Conservation (phyloP, 192 early-diverging fungal species). For the Chytriomyces confervae region DNA sequence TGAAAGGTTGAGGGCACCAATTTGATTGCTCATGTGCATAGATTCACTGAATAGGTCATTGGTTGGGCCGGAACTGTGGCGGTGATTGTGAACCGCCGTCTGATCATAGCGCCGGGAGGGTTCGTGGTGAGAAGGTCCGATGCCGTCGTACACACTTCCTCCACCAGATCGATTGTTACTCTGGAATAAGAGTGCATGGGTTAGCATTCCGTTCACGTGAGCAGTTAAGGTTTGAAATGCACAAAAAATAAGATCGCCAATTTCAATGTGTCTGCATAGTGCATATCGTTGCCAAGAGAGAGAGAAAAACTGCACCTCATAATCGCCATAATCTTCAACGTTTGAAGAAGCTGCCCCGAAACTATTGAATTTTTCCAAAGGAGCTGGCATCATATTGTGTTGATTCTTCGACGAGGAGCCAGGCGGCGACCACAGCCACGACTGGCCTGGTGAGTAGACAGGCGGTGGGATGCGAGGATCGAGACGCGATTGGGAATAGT, state of each 20-base stretch:
- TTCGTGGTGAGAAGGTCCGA: too few species aligned
- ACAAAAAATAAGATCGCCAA: too few species aligned
- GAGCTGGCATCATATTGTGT: slow-evolving; percentile 38
- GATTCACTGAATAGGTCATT: too few species aligned
- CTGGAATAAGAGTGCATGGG: too few species aligned
- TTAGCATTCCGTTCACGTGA: too few species aligned
- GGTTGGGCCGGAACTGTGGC: too few species aligned
- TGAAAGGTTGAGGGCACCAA: background rate
- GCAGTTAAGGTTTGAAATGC: too few species aligned
- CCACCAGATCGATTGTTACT: too few species aligned
- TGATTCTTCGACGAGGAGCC: slow-evolving; percentile 25
- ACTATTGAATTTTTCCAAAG: slow-evolving; percentile 39
- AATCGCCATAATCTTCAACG: slow-evolving; percentile 1
- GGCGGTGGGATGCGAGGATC: slow-evolving; percentile 67
- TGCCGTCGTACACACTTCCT: too few species aligned
- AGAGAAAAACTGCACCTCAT: slow-evolving; percentile 15
- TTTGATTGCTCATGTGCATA: background rate
- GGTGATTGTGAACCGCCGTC: too few species aligned
- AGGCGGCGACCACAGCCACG: slow-evolving; percentile 69
- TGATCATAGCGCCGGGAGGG: background rate
- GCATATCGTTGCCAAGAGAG: background rate
- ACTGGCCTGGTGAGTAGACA: slow-evolving; percentile 69
- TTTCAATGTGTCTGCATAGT: too few species aligned
- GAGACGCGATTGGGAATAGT: slow-evolving; percentile 58
- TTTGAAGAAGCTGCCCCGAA: background rate